phyloP scores from a whole-genome alignment of 768 basidiomycete genomes.

The Naganishia kalamii region DNA sequence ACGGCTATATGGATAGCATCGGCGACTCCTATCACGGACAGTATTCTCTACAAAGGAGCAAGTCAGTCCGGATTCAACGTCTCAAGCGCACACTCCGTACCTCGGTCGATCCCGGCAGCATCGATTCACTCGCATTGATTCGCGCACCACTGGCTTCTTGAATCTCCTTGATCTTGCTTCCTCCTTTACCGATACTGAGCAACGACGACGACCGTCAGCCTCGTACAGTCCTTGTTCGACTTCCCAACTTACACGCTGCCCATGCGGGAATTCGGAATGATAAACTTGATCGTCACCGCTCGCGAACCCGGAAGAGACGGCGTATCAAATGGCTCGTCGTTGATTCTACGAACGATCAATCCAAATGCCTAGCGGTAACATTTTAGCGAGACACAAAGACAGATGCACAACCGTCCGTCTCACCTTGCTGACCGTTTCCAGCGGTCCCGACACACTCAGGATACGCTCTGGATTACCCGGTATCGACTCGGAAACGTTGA shows the following conservation, averaged over 20 bases:
- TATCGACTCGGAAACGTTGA: constrained; percentile 96
- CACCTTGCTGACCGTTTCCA: constrained; percentile 98
- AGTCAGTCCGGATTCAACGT: too few relatives aligned
- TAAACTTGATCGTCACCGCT: constrained; percentile 98
- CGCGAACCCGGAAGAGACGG: constrained; percentile 96
- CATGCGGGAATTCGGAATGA: constrained; percentile 99
- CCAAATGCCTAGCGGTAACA: constrained; percentile 73
- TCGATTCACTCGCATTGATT: constrained; percentile 92
- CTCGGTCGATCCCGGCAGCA: constrained; percentile 99
- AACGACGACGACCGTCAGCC: background rate
- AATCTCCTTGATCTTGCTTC: constrained; percentile 98
- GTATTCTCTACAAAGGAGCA: constrained; percentile 63
- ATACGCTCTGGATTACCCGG: constrained; percentile 99
- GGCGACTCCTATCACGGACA: constrained; percentile 95
- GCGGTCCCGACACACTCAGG: constrained; percentile 86
- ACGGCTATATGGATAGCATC: constrained; percentile 99
- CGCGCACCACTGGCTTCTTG: constrained; percentile 96
- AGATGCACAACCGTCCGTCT: constrained; percentile 27
- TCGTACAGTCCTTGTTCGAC: too few relatives aligned
- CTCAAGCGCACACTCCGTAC: constrained; percentile 51
- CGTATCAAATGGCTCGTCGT: constrained; percentile 96
- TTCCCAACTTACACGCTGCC: constrained; percentile 63
- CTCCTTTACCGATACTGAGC: constrained; percentile 77
- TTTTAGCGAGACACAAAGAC: background rate
- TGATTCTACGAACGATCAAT: constrained; percentile 94